phyloP scores from a whole-genome alignment of 495 filamentous ascomycete genomes.

The Daldinia decipiens region DNA sequence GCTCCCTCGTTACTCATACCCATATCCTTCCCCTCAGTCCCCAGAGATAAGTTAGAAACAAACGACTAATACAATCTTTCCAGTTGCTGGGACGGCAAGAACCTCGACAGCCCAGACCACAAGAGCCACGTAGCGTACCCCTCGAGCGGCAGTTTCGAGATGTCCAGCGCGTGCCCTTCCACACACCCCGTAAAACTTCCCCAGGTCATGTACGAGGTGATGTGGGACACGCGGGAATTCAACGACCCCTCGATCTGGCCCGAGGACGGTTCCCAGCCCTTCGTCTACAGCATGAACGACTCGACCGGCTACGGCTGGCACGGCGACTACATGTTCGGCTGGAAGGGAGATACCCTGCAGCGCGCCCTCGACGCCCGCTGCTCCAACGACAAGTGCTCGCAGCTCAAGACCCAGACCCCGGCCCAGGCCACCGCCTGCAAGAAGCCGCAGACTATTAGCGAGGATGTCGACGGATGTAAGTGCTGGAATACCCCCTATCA shows the following conservation, averaged over 20 bases:
- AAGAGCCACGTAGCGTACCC: slow-evolving; percentile 53
- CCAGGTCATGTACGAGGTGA: slow-evolving; percentile 58
- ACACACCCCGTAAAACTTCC: slow-evolving; percentile 52
- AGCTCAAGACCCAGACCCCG: slow-evolving; percentile 51
- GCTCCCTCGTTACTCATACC: neutral
- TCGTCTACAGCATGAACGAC: slow-evolving; percentile 49
- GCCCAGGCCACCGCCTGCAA: slow-evolving; percentile 53
- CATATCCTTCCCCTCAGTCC: neutral
- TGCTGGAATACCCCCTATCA: slow-evolving; percentile 5
- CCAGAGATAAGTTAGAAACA: neutral
- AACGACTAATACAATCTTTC: slow-evolving; percentile 16
- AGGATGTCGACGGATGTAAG: slow-evolving; percentile 56
- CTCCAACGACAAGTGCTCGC: slow-evolving; percentile 45
- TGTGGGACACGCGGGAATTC: slow-evolving; percentile 55
- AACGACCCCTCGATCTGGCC: slow-evolving; percentile 55
- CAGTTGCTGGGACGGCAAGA: slow-evolving; percentile 61
- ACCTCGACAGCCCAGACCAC: slow-evolving; percentile 61
- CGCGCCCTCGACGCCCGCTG: slow-evolving; percentile 53
- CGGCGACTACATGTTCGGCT: slow-evolving; percentile 59
- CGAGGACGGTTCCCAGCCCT: slow-evolving; percentile 50
- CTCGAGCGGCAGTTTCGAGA: slow-evolving; percentile 42
- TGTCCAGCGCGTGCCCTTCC: slow-evolving; percentile 52
- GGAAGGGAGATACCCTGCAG: slow-evolving; percentile 56
- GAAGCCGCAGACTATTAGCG: slow-evolving; percentile 50
- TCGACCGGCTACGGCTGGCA: slow-evolving; percentile 53